phyloP scores from a whole-genome alignment of 1,284 basidiomycete genomes.

The Termitomyces sp. region DNA sequence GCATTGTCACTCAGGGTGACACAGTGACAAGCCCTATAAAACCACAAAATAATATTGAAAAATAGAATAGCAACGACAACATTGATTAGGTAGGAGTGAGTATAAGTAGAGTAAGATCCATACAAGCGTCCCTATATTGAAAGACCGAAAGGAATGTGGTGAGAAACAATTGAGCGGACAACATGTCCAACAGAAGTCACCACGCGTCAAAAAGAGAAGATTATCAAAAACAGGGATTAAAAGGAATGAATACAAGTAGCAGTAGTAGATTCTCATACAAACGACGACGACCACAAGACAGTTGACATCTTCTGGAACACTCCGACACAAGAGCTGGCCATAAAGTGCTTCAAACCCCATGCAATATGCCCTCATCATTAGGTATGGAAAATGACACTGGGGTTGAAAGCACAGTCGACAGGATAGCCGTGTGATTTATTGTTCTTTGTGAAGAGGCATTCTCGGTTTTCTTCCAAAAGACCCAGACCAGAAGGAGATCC shows the following conservation, averaged over 20 bases:
- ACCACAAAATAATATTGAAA: no score
- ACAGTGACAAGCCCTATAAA: neutral
- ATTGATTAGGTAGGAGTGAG: no score
- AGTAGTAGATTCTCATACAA: neutral
- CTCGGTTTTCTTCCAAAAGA: slow-evolving; percentile 12
- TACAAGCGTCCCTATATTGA: no score
- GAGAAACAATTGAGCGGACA: no score
- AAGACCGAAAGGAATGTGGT: no score
- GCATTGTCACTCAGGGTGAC: slow-evolving; percentile 13
- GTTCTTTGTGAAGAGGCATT: neutral
- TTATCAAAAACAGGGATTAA: neutral
- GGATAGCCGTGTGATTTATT: neutral
- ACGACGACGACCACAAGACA: neutral
- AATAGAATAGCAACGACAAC: no score
- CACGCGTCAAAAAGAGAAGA: no score
- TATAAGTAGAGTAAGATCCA: no score
- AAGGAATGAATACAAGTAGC: neutral
- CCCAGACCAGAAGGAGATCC: slow-evolving; percentile 14
- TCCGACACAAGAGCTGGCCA: no score
- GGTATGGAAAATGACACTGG: neutral
- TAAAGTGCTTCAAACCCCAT: neutral
- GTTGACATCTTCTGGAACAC: no score
- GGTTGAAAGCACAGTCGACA: slow-evolving; percentile 9
- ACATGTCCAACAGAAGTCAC: no score
- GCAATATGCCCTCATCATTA: neutral